Base-by-base conservation (phyloP, 2,329 filamentous ascomycete species). In the Apiospora sp. region DNA sequence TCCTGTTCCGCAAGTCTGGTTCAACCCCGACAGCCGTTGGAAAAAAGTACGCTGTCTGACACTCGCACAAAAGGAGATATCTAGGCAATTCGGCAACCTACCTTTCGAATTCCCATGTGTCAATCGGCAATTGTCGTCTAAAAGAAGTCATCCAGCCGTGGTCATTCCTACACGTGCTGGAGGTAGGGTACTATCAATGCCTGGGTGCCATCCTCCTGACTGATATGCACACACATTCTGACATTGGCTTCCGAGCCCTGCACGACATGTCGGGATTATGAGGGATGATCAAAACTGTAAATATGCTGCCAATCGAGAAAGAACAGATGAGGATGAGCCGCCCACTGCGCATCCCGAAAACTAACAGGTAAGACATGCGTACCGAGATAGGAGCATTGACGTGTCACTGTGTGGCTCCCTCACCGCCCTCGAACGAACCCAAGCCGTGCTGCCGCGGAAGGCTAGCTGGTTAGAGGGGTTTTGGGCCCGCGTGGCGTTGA, bases 11-110 rank as follows among this genome's bases (percentile, higher is more conserved):
- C 34, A 64, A 64, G 58, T n/a, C 58, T 64, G 58, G 58, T 64
- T n/a, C 30, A 64, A 64, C 58, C 58, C 58, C 58, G 58, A 64
- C 34, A 64, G 34, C 58, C 34, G 58, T 64, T 64, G 58, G 51
- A 30, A 30, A 12, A 30, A 30, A 27, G 22, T 48, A 16, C 13
- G 49, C 27, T 22, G 27, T 19, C 27, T 58, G 54, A 61, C 54
- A 61, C 34, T 64, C 34, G 10, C 58, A 14, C 58, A 41, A 64
- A 64, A 41, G 58, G 58, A 64, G 58, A 64, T 64, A 64, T n/a
- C 58, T 64, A 64, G 58, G 58, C 34, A 41, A n/a, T 64, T 64
- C 58, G 58, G 58, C 34, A 64, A 41, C 34, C 1, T 34, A 37
- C 54, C 8, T 41, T n/a, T 64, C 41, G 30, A 30, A 64, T 41